These are phyloP conservation scores for Neocucurbitaria cava DNA, from an alignment of 2,329 filamentous ascomycete genomes.

Conservation along the genomic window DNA sequence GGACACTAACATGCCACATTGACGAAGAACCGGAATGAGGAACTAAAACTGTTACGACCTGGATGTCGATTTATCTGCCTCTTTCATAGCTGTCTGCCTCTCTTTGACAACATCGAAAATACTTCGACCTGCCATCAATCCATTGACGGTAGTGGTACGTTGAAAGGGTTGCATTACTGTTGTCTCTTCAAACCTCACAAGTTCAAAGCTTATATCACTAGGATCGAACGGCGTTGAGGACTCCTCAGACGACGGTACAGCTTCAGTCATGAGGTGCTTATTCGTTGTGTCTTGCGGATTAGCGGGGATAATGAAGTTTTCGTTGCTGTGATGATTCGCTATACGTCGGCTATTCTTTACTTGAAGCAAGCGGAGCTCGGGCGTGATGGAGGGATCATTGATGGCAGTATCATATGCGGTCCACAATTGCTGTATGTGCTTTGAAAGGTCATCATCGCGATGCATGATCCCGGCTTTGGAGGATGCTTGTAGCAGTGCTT, in stretches of 20 bases:
- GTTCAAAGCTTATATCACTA: conserved; percentile 8
- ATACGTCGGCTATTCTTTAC: conserved; percentile 24
- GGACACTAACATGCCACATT: not conserved
- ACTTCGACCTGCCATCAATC: conserved; percentile 10
- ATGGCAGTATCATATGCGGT: conserved; percentile 25
- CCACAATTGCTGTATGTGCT: conserved; percentile 24
- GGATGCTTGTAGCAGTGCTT: conserved; percentile 24
- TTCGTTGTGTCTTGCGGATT: not conserved
- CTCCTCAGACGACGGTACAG: not conserved
- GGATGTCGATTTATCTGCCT: conserved; percentile 1
- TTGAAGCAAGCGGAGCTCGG: conserved; percentile 27
- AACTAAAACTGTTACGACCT: not conserved
- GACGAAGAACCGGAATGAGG: not conserved
- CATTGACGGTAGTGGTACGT: not conserved
- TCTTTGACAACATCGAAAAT: conserved; percentile 23
- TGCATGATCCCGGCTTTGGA: conserved; percentile 17
- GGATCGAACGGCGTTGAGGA: not conserved
- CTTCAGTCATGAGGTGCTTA: not conserved
- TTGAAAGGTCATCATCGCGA: conserved; percentile 19
- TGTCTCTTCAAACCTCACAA: conserved; percentile 9
- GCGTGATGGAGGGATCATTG: conserved; percentile 20
- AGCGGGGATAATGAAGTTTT: not conserved
- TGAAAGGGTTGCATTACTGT: conserved; percentile 13
- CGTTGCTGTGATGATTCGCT: conserved; percentile 8
- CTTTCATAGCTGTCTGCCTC: conserved; percentile 17